These are phyloP conservation scores for Tricholoma saponaceum DNA, from an alignment of 768 basidiomycete species.

Conservation along the genomic window DNA sequence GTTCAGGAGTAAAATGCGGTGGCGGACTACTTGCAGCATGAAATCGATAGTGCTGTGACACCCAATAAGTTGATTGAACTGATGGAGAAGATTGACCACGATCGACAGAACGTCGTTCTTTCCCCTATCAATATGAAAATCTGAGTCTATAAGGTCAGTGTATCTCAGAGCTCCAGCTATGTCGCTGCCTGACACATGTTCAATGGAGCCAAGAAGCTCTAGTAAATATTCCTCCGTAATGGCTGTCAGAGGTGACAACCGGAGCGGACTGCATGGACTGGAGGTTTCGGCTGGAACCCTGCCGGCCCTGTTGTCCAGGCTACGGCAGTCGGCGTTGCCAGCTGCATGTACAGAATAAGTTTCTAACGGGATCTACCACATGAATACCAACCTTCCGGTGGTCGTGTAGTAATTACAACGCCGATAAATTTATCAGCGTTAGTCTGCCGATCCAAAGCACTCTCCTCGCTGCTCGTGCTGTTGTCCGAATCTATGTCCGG, in stretches of 20 bases:
- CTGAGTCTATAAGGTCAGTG: neutral
- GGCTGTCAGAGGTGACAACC: neutral
- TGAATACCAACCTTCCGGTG: neutral
- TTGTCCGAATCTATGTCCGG: neutral
- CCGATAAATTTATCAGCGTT: neutral
- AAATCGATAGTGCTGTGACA: neutral
- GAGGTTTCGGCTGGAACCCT: neutral
- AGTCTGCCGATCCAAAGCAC: neutral
- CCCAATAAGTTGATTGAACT: neutral
- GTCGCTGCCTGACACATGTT: neutral
- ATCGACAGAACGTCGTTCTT: neutral
- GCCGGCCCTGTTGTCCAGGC: neutral
- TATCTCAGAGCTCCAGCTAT: neutral
- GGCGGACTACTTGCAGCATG: neutral
- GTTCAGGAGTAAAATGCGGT: neutral
- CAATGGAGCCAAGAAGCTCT: neutral
- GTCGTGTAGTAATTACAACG: neutral
- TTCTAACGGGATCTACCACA: neutral
- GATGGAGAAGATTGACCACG: neutral
- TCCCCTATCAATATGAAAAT: neutral
- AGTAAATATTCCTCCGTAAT: neutral
- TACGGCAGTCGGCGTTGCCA: neutral
- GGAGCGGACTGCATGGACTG: neutral
- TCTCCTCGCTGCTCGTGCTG: neutral
- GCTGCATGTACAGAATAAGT: neutral